Evolutionary conservation across 2,329 filamentous ascomycete species (phyloP), one percentile per base, ranked within the genome.

Genomic region (Microascus cirrosus): DNA sequence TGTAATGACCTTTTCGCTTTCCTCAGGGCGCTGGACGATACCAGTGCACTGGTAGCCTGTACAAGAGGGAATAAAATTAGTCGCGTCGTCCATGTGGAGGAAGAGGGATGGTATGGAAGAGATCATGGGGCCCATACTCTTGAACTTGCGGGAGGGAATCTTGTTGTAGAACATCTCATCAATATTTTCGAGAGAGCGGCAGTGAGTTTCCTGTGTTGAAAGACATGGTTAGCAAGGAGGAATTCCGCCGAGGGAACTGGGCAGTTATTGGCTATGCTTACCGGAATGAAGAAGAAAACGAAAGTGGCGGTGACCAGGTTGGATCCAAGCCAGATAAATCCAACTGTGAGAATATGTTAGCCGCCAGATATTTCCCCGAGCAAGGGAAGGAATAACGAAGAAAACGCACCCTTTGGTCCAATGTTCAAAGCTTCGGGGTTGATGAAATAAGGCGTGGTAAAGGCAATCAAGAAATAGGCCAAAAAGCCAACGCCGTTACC

Each of bases 151-250:
- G 50, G 50, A 45, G 35, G 58, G 58, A 22, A 59, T 35, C 32
- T 57, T 59, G 51, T 57, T 57, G 55, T 59, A 57, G 51, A 59
- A 59, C 54, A 59, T 59, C 55, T 59, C 58, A 15, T 59, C 58
- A 36, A 57, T 53, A 34, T 59, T 59, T 54, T 59, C 58, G 55
- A 59, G 58, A 32, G 58, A 59, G 20, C 58, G 58, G 36, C 58
- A 54, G 55, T 59, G 58, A 42, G 58, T 59, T 57, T 59, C 58
- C 58, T 59, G 36, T 15, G 22, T 39, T 53, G 32, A 36, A 42
- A 25, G 18, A 18, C 45, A 25, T 45, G 36, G 28, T 52, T 51
- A 36, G 42, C 10, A 28, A 35, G 11, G 24, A 35, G 11, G 24
- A 34, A 28, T 32, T 42, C 24, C 25, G n/a, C n/a, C 2, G 12